Conservation (phyloP, 371 early-diverging fungal genomes). For the Apophysomyces elegans region DNA sequence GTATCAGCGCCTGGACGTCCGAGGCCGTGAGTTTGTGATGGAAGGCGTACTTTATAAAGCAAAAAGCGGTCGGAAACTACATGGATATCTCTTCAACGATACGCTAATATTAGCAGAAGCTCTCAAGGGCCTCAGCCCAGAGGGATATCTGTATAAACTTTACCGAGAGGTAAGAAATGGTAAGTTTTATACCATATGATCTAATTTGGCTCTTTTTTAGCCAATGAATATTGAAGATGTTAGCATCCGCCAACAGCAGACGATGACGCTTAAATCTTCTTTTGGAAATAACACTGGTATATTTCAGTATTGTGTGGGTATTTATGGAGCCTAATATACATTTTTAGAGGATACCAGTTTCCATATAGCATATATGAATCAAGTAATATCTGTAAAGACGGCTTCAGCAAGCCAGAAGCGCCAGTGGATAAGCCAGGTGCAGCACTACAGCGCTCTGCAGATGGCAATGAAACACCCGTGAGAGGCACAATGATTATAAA, state of each 20-base stretch:
- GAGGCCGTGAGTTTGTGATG: slow-evolving; percentile 75
- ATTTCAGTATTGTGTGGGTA: not conserved
- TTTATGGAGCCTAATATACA: not conserved
- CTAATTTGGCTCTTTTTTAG: slow-evolving; percentile 14
- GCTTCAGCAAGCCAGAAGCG: slow-evolving; percentile 58
- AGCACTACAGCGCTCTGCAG: slow-evolving; percentile 46
- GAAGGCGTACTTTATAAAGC: slow-evolving; percentile 85
- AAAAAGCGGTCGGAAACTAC: slow-evolving; percentile 83
- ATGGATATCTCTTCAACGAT: slow-evolving; percentile 89
- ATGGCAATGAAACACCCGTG: slow-evolving; percentile 13
- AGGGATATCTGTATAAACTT: slow-evolving; percentile 53
- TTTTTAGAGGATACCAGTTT: slow-evolving; percentile 58
- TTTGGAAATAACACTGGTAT: slow-evolving; percentile 29
- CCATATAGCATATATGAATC: slow-evolving; percentile 61
- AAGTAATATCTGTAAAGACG: slow-evolving; percentile 64
- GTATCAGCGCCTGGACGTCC: slow-evolving; percentile 57
- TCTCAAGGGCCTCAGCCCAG: slow-evolving; percentile 38
- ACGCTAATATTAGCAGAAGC: slow-evolving; percentile 72
- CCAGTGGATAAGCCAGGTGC: slow-evolving; percentile 66
- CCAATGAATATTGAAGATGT: slow-evolving; percentile 37
- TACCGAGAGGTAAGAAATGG: slow-evolving; percentile 59
- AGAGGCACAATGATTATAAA: not conserved
- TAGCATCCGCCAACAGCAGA: slow-evolving; percentile 34
- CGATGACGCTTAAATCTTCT: slow-evolving; percentile 35
- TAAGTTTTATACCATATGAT: not conserved